These are phyloP conservation scores for Arachis hypogaea DNA, from an alignment of 306 rosid genomes.

Conservation along the genomic window DNA sequence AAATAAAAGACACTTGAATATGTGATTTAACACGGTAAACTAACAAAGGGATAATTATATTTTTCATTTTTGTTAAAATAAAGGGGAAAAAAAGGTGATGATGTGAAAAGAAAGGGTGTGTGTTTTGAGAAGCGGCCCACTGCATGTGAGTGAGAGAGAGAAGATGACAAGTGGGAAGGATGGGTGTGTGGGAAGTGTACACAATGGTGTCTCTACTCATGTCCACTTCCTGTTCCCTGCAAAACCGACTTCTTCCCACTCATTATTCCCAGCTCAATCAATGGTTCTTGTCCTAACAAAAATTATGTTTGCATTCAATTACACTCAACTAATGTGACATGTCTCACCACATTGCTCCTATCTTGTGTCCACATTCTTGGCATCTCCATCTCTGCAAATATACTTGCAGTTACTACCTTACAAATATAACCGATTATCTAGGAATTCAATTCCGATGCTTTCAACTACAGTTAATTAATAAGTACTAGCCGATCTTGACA, in stretches of 20 bases:
- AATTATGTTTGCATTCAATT: conserved; percentile 6
- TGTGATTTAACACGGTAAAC: no score
- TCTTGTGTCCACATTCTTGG: conserved; percentile 24
- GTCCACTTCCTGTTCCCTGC: conserved; percentile 34
- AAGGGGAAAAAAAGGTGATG: no score
- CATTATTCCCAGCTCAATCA: conserved; percentile 25
- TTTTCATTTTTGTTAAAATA: no score
- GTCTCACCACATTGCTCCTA: conserved; percentile 18
- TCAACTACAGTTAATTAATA: not conserved
- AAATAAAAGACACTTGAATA: no score
- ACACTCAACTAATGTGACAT: conserved; percentile 29
- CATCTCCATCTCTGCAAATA: not conserved
- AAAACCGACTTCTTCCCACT: not conserved
- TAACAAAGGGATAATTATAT: no score
- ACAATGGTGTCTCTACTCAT: conserved; percentile 19
- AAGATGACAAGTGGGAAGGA: conserved; percentile 41
- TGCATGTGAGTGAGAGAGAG: conserved; percentile 33
- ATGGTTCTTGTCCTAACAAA: conserved; percentile 32
- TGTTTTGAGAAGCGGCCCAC: conserved; percentile 36
- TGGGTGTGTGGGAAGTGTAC: conserved; percentile 36
- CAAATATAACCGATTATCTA: conserved; percentile 22
- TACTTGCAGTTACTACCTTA: no score
- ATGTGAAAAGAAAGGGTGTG: no score
- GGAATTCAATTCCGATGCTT: no score
- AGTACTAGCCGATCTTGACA: not conserved